phyloP scores from a whole-genome alignment of 805 yeast genomes.

The Myxozyma geophila region DNA sequence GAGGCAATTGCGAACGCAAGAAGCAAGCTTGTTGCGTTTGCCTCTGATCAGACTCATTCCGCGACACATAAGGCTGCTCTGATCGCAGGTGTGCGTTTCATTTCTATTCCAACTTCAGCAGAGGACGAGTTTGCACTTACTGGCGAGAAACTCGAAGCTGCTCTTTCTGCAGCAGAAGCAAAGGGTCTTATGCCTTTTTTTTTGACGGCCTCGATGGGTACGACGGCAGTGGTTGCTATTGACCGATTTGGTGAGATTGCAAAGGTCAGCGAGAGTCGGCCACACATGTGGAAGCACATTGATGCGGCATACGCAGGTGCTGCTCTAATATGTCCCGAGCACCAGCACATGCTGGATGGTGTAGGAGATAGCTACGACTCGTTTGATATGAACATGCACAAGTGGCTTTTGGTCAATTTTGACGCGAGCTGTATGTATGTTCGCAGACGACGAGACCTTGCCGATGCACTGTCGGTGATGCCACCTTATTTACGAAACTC shows the following conservation, averaged over 20 bases:
- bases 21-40: slow-evolving; percentile 37
- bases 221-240: slow-evolving; percentile 39
- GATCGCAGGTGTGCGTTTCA: slow-evolving; percentile 37
- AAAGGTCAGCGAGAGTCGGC: slow-evolving; percentile 19
- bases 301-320: slow-evolving; percentile 41
- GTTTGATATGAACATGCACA: slow-evolving; percentile 40
- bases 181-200: slow-evolving; percentile 37
- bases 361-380: slow-evolving; percentile 35
- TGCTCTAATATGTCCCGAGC: slow-evolving; percentile 37
- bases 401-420: slow-evolving; percentile 39
- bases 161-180: slow-evolving; percentile 26
- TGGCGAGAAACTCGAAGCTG: slow-evolving; percentile 25
- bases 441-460: slow-evolving; percentile 32
- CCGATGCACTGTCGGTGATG: slow-evolving; percentile 36
- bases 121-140: slow-evolving; percentile 35
- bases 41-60: slow-evolving; percentile 39
- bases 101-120: slow-evolving; percentile 30
- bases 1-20: slow-evolving; percentile 34
- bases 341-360: slow-evolving; percentile 30
- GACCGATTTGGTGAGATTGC: slow-evolving; percentile 35
- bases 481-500: slow-evolving; percentile 36
- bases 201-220: slow-evolving; percentile 38
- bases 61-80: slow-evolving; percentile 39
- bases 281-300: slow-evolving; percentile 35
- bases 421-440: slow-evolving; percentile 38